Base-by-base conservation (phyloP, 345 rosid species). In the Barbarea vulgaris region DNA sequence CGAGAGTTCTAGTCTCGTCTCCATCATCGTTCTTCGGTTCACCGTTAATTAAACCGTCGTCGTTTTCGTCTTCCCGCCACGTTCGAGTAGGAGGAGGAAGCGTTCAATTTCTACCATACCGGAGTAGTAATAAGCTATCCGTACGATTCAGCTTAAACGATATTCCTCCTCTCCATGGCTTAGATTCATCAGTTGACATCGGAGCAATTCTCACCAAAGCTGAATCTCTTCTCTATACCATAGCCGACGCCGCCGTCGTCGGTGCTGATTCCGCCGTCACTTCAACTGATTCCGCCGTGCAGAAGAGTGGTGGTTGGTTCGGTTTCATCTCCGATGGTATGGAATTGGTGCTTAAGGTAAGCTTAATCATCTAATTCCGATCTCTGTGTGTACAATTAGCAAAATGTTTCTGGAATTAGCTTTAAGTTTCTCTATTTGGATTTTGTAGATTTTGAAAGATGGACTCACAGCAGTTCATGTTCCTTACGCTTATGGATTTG, bases 311-410 rank as follows among this genome's bases (percentile, higher is more conserved):
- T 8, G 93, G 97, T 7, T 95, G 97, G 97, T 92, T 95, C 69
- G 93, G 93, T 8, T 92, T 92, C 44, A 90, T 95, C 78, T 85
- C 99, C 8, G 96, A 95, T 13, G 79, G 78, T 14, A 92, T 92
- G 99, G 99, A 95, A 69, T 57, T 85, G 56, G 97, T 92, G 27
- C 97, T 92, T 50, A 95, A 91, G 93, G 99, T 89, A 70, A 80
- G 12, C 27, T 55, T 24, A 14, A 69, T 15, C 21, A 10, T 48
- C 55, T 53, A 4, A 60, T 77, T 64, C 24, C 28, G 51, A 69
- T 59, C 61, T 30, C 27, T 66, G 5, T 64, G 42, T 31, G 21
- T 25, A 21, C 4, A 64, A 46, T 42, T 28, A 4, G 50, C 51
- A n/a, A 37, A 34, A 15, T 31, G 67, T 55, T 56, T 68, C 53